Conservation (phyloP, 768 basidiomycete species). For the Cyclocybe cylindracea region DNA sequence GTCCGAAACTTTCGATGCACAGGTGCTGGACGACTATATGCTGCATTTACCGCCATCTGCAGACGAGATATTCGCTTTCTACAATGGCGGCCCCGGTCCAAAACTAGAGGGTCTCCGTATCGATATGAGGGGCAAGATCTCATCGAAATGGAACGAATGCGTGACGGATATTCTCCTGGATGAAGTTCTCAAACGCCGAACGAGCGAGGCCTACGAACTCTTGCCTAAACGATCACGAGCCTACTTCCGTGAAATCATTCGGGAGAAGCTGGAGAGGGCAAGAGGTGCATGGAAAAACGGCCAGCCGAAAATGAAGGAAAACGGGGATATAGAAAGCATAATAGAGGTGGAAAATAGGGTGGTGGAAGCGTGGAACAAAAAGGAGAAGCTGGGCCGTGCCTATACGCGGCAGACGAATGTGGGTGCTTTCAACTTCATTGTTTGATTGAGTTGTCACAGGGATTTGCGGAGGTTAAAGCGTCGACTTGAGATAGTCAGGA, state of each 20-base stretch:
- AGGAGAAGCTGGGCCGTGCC: not conserved
- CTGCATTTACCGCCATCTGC: too few relatives aligned
- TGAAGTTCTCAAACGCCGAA: not conserved
- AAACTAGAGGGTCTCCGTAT: conserved; percentile 4
- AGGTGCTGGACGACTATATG: too few relatives aligned
- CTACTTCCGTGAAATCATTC: conserved; percentile 9
- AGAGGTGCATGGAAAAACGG: conserved; percentile 9
- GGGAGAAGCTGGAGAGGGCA: conserved; percentile 4
- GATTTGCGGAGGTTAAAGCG: too few relatives aligned
- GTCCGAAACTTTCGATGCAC: too few relatives aligned
- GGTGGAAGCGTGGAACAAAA: not conserved
- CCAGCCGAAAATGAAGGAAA: conserved; percentile 11
- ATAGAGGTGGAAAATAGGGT: conserved; percentile 10
- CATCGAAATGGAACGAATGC: conserved; percentile 10
- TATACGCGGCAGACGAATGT: too few relatives aligned
- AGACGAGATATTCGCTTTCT: too few relatives aligned
- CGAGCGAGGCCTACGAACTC: too few relatives aligned
- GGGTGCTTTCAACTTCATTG: too few relatives aligned
- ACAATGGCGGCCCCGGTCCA: conserved; percentile 6
- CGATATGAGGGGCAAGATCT: conserved; percentile 12
- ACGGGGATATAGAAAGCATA: conserved; percentile 10
- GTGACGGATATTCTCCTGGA: conserved; percentile 7
- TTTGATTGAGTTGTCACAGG: too few relatives aligned
- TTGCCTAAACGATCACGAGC: conserved; percentile 5
- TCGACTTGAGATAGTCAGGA: too few relatives aligned